Base-by-base conservation (phyloP, 306 rosid genomes). In the Cucurbita maxima region DNA sequence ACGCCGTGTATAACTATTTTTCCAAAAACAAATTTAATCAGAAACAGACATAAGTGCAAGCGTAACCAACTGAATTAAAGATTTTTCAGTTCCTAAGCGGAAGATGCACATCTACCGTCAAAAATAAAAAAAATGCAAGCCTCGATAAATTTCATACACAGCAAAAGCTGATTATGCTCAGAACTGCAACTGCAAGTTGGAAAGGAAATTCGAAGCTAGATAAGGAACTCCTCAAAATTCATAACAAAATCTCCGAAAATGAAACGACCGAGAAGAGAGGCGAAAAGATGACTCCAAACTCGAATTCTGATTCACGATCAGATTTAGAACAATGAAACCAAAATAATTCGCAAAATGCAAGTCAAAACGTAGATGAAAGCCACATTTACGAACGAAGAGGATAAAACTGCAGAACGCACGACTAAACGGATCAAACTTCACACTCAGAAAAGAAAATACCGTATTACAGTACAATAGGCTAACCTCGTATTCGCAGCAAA, bases 401-500 rank as follows among this genome's bases (percentile, higher is more conserved):
- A 74, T 58, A 22, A 47, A 74, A 36, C 52, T 60, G 58, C 71
- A 30, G 71, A 18, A 37, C 5, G 18, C 63, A 13, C 7, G 38
- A 54, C 11, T 5, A 74, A 53, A 22, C 74, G 41, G 58, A 73
- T 40, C 71, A 57, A 45, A 51, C 44, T 73, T 53, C 37, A 72
- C 25, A 78, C 78, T 56, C 56, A 68, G 59, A 61, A 80, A 18
- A 36, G 37, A 75, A 62, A 77, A 75, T 15, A 79, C 77, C 41
- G 79, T 76, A 62, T 54, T 38, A 79, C 6, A 34, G 38, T 51
- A 18, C 22, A 62, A 38, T 67, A 63, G 20, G 75, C 87, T 41
- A 76, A 89, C 90, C 90, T 84, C 81, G 71, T 10, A 41, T 51
- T 68, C 48, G 80, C 77, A 16, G 16, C 40, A 12, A 16, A 77